phyloP scores from a whole-genome alignment of 2,329 filamentous ascomycete species.

The Beauveria asiatica region DNA sequence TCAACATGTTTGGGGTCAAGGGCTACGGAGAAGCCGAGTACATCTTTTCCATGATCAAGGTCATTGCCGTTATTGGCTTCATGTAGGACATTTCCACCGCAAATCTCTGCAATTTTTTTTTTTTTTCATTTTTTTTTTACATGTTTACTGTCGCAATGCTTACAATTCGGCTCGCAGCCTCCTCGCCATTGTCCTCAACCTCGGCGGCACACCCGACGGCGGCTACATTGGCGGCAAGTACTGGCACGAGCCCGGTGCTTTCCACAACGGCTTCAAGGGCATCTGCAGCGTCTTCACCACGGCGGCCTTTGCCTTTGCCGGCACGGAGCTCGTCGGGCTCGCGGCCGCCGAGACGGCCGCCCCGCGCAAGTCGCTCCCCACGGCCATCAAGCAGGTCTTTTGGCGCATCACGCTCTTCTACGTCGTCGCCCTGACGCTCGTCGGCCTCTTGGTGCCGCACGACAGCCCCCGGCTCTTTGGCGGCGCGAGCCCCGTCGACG shows the following conservation, averaged over 20 bases:
- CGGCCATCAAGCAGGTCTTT: constrained; percentile 76
- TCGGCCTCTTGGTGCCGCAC: constrained; percentile 69
- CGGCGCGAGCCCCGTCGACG: constrained; percentile 29
- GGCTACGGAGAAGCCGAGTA: constrained; percentile 89
- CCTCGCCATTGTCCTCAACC: constrained; percentile 69
- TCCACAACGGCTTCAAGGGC: constrained; percentile 67
- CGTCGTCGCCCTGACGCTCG: constrained; percentile 63
- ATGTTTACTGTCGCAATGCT: no score
- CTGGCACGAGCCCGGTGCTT: constrained; percentile 70
- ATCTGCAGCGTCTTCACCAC: constrained; percentile 61
- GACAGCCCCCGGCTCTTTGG: constrained; percentile 24
- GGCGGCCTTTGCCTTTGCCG: constrained; percentile 60
- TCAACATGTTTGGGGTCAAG: constrained; percentile 83
- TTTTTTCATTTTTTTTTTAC: no score
- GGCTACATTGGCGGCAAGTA: constrained; percentile 66
- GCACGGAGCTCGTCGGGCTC: constrained; percentile 60
- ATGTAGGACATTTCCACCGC: constrained; percentile 47
- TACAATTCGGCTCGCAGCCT: constrained; percentile 38
- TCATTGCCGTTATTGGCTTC: constrained; percentile 78
- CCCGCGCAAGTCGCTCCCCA: constrained; percentile 64
- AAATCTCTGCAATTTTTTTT: not conserved
- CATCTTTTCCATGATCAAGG: constrained; percentile 76
- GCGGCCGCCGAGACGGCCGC: constrained; percentile 62
- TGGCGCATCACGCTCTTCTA: constrained; percentile 84
- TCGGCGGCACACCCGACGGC: constrained; percentile 57